phyloP scores from a whole-genome alignment of 179 eudicot species.

The Nepenthes alata region DNA sequence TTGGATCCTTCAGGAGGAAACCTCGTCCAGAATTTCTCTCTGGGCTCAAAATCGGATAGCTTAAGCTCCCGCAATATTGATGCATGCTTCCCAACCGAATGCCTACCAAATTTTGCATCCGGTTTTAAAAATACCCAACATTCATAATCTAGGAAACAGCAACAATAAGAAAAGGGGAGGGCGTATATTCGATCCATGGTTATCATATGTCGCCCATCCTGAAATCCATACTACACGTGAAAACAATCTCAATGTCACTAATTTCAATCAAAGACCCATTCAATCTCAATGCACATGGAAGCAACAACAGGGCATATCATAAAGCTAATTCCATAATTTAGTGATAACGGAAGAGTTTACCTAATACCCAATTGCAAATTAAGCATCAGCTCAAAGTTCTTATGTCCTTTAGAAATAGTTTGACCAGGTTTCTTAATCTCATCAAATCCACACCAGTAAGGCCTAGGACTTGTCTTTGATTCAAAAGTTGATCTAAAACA shows the following conservation, averaged over 20 bases:
- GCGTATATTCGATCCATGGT: too few relatives aligned
- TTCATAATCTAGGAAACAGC: slow-evolving; percentile 2
- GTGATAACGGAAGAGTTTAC: slow-evolving; percentile 7
- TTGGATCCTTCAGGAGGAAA: slow-evolving; percentile 85
- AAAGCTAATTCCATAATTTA: background rate
- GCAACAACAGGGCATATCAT: background rate
- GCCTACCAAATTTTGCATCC: slow-evolving; percentile 23
- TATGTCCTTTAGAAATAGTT: slow-evolving; percentile 46
- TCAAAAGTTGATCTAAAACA: slow-evolving; percentile 14
- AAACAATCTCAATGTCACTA: slow-evolving; percentile 3
- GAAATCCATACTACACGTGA: background rate
- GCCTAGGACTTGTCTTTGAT: slow-evolving; percentile 26
- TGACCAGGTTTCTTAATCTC: slow-evolving; percentile 75
- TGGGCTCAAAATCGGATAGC: slow-evolving; percentile 72
- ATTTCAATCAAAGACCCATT: background rate
- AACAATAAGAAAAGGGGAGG: background rate
- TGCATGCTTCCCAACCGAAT: slow-evolving; percentile 86
- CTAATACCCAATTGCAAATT: slow-evolving; percentile 73
- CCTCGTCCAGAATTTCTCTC: slow-evolving; percentile 75
- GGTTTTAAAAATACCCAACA: slow-evolving; percentile 2
- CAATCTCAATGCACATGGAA: too few relatives aligned
- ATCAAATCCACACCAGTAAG: slow-evolving; percentile 34
- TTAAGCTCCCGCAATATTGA: slow-evolving; percentile 51
- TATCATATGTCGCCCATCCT: too few relatives aligned
- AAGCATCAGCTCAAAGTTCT: slow-evolving; percentile 78